phyloP scores from a whole-genome alignment of 805 yeast species.

The Myxozyma nipponensis region DNA sequence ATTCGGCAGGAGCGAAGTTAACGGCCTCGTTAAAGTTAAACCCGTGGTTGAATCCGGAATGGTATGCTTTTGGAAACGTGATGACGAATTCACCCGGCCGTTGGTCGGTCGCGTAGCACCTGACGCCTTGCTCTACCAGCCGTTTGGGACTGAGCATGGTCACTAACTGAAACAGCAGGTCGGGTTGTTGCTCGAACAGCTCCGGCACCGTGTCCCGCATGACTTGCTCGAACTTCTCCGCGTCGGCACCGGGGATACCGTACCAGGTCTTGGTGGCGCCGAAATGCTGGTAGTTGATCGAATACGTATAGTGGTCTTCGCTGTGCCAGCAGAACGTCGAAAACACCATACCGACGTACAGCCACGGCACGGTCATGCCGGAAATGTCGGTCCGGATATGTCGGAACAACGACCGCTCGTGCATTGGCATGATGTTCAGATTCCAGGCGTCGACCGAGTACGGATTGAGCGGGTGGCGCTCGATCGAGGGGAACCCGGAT shows the following conservation, averaged over 20 bases:
- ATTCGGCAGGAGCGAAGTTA: slow-evolving; percentile 42
- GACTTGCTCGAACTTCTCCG: slow-evolving; percentile 61
- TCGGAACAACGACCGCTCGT: slow-evolving; percentile 36
- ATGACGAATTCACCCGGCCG: slow-evolving; percentile 75
- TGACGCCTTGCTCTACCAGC: slow-evolving; percentile 44
- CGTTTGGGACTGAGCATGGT: slow-evolving; percentile 72
- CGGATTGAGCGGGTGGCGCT: slow-evolving; percentile 32
- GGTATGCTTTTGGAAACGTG: slow-evolving; percentile 86
- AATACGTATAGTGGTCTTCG: slow-evolving; percentile 88
- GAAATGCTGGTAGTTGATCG: slow-evolving; percentile 86
- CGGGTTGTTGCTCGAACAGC: slow-evolving; percentile 77
- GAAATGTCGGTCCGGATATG: slow-evolving; percentile 47
- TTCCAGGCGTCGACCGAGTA: slow-evolving; percentile 41
- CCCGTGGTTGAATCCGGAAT: slow-evolving; percentile 86
- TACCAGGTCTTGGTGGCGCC: slow-evolving; percentile 94
- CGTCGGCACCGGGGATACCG: slow-evolving; percentile 70
- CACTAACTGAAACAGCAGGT: slow-evolving; percentile 78
- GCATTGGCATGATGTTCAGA: slow-evolving; percentile 38
- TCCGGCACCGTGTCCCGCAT: slow-evolving; percentile 71
- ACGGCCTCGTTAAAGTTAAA: slow-evolving; percentile 53
- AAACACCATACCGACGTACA: slow-evolving; percentile 82
- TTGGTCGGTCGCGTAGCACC: slow-evolving; percentile 60
- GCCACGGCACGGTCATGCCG: slow-evolving; percentile 96
- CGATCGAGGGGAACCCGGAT: slow-evolving; percentile 39
- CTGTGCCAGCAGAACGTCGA: slow-evolving; percentile 97